These are phyloP conservation scores for Malus sieversii DNA, from an alignment of 306 rosid species.

Conservation along the genomic window DNA sequence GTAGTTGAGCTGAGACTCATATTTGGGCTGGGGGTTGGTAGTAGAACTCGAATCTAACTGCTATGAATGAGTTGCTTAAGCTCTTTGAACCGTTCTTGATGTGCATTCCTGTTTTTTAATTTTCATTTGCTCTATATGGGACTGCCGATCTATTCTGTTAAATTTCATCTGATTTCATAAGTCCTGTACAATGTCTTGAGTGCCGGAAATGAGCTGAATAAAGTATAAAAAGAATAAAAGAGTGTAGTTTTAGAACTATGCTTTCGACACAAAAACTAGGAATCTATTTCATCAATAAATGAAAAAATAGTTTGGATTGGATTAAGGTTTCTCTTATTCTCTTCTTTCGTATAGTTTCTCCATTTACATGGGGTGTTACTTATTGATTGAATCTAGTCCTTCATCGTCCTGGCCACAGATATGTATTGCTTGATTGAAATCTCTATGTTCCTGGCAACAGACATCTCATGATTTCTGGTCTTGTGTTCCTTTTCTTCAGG, in stretches of 20 bases:
- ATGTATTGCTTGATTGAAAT: background rate
- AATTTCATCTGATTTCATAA: background rate
- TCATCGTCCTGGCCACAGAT: background rate
- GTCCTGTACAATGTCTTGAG: background rate
- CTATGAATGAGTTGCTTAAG: background rate
- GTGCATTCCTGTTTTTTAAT: background rate
- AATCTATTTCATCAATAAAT: background rate
- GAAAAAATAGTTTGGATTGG: background rate
- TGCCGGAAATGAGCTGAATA: background rate
- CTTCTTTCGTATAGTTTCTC: background rate
- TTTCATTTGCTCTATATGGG: background rate
- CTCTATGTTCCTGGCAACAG: background rate
- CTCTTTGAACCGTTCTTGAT: background rate
- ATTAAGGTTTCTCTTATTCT: background rate
- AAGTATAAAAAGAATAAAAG: background rate
- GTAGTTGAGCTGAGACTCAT: background rate
- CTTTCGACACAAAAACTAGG: background rate
- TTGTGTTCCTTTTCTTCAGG: constrained; percentile 33
- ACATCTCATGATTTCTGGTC: background rate
- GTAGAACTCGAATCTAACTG: background rate
- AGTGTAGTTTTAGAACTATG: background rate
- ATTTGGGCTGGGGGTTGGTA: background rate
- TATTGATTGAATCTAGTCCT: background rate
- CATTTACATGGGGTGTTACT: background rate
- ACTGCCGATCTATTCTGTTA: background rate